Conservation (phyloP, 2,329 filamentous ascomycete genomes). For the Talaromyces sp. region DNA sequence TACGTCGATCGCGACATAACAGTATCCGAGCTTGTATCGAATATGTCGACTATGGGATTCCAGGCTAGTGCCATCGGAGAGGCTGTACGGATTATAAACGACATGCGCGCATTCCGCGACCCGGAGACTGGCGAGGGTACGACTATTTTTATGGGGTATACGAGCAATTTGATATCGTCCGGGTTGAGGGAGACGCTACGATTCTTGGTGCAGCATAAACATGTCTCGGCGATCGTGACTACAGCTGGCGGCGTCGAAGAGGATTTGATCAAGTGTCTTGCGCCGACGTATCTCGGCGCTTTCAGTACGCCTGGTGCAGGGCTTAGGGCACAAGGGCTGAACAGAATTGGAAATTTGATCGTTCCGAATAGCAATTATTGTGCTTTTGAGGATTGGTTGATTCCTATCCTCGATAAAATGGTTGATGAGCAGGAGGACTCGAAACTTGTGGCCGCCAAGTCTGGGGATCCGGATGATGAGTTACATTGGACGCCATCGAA, state of each 20-base stretch:
- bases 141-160: slow-evolving; percentile 96
- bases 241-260: slow-evolving; percentile 95
- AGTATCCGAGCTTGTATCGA: slow-evolving; percentile 75
- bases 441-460: slow-evolving; percentile 52
- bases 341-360: slow-evolving; percentile 91
- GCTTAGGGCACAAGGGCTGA: slow-evolving; percentile 80
- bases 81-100: slow-evolving; percentile 86
- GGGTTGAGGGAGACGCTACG: slow-evolving; percentile 87
- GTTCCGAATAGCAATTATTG: slow-evolving; percentile 98
- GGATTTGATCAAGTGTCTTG: slow-evolving; percentile 97
- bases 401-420: slow-evolving; percentile 93
- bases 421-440: slow-evolving; percentile 85
- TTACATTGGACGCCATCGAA: slow-evolving; percentile 92
- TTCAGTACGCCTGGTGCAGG: slow-evolving; percentile 74
- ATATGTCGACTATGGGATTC: slow-evolving; percentile 83
- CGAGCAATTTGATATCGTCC: slow-evolving; percentile 95
- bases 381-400: slow-evolving; percentile 94
- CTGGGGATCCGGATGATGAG: slow-evolving; percentile 55
- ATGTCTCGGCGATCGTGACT: slow-evolving; percentile 90
- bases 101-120: slow-evolving; percentile 84
- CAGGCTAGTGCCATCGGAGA: slow-evolving; percentile 78
- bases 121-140: slow-evolving; percentile 74
- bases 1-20: slow-evolving; percentile 69
- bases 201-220: slow-evolving; percentile 87
- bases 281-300: slow-evolving; percentile 84